A percentile compares a stretch with the other conserved stretches of the same genome.
phyloP scores from a whole-genome alignment of 1,284 basidiomycete species.

The Meira nashicola region DNA sequence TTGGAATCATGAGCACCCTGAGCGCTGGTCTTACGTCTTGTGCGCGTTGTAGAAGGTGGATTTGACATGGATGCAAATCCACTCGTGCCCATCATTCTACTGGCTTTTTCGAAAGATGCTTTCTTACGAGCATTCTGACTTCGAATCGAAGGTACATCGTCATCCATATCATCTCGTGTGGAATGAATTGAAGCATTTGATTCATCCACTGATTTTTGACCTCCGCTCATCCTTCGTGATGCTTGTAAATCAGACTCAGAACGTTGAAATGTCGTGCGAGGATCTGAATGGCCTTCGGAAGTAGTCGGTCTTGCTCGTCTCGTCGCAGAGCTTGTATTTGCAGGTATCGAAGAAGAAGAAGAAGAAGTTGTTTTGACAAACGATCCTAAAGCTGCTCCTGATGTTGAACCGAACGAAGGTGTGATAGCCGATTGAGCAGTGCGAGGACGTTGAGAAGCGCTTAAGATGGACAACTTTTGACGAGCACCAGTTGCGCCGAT shows the following conservation, averaged over 20 bases:
- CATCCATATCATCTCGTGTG: too few species aligned
- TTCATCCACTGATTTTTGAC: too few species aligned
- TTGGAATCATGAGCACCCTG: too few species aligned
- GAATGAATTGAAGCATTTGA: too few species aligned
- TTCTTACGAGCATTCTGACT: too few species aligned
- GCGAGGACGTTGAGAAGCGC: constrained; percentile 22
- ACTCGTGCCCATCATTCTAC: too few species aligned
- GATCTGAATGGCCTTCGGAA: background rate
- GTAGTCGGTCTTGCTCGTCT: background rate
- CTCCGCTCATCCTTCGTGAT: too few species aligned
- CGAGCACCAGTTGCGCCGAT: constrained; percentile 43
- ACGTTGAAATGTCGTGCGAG: background rate
- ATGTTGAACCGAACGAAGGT: background rate
- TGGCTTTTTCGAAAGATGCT: too few species aligned
- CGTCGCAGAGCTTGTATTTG: background rate
- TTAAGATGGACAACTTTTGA: constrained; percentile 40
- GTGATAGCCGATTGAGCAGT: background rate
- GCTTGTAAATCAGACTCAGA: background rate
- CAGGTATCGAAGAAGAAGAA: background rate
- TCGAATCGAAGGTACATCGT: too few species aligned
- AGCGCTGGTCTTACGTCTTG: too few species aligned
- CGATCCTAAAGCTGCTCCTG: background rate
- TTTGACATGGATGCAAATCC: too few species aligned
- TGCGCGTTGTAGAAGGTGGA: too few species aligned
- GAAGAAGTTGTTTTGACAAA: background rate